Evolutionary conservation across 257 asterid species (phyloP).

Genomic region (Forsythia suspensa): DNA sequence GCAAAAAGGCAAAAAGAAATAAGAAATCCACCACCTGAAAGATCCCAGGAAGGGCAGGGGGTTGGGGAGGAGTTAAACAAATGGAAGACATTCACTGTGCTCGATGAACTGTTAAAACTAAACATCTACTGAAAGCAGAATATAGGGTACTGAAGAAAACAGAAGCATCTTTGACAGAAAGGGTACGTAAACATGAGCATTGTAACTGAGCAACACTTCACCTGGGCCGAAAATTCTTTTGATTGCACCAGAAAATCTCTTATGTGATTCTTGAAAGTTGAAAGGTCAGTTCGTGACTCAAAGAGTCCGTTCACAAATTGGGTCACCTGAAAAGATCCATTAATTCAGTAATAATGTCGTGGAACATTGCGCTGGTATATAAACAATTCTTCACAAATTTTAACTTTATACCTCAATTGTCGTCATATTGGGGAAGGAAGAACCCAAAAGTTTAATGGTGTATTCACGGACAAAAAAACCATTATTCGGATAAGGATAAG

Average conservation of each 20-base stretch:
- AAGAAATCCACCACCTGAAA: not conserved
- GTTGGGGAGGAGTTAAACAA: not conserved
- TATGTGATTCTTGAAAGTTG: slow-evolving; percentile 79
- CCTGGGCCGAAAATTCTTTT: slow-evolving; percentile 98
- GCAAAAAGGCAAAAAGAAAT: too few relatives aligned
- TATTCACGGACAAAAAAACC: slow-evolving; percentile 70
- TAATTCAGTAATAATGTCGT: not conserved
- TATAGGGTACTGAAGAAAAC: not conserved
- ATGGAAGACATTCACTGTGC: not conserved
- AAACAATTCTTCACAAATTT: not conserved
- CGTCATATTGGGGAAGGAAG: slow-evolving; percentile 98
- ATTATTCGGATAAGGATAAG: slow-evolving; percentile 73
- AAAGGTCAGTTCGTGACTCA: slow-evolving; percentile 65
- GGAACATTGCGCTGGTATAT: slow-evolving; percentile 2
- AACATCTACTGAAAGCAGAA: not conserved
- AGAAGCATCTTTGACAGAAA: slow-evolving; percentile 11
- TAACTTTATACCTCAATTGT: slow-evolving; percentile 61
- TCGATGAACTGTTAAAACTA: not conserved
- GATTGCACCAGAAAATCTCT: slow-evolving; percentile 97
- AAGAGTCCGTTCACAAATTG: slow-evolving; percentile 86
- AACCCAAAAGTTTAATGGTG: slow-evolving; percentile 81
- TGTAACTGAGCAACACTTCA: slow-evolving; percentile 20
- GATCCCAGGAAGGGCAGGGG: not conserved
- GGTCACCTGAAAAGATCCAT: slow-evolving; percentile 55
- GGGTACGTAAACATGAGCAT: not conserved